phyloP scores from a whole-genome alignment of 2,329 filamentous ascomycete genomes.

The Alternaria tenuissima region DNA sequence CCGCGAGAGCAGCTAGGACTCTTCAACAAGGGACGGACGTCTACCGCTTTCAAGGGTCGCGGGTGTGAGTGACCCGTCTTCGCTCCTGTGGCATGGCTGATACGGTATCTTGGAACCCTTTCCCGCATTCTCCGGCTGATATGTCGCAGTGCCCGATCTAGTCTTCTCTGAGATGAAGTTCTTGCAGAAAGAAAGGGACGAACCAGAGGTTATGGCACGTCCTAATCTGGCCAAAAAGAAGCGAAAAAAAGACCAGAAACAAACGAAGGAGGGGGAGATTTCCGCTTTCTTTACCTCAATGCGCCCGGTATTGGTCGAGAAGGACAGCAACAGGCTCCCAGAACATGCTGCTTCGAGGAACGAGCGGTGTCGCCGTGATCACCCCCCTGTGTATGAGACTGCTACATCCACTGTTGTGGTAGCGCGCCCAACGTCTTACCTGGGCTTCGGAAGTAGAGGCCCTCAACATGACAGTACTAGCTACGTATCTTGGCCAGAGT shows the following conservation, averaged over 20 bases:
- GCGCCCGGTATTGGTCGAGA: constrained; percentile 36
- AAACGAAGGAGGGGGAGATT: constrained; percentile 52
- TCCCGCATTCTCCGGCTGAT: constrained; percentile 28
- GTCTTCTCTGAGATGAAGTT: constrained; percentile 62
- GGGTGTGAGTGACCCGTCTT: constrained; percentile 48
- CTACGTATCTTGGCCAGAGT: constrained; percentile 56
- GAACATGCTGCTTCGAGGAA: constrained; percentile 2
- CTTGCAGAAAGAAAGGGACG: constrained; percentile 49
- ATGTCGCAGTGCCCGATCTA: constrained; percentile 58
- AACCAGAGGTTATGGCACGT: constrained; percentile 35
- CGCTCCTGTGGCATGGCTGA: constrained; percentile 13
- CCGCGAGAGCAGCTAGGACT: constrained; percentile 53
- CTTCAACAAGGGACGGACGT: constrained; percentile 60
- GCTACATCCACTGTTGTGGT: constrained; percentile 43
- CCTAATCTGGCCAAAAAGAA: constrained; percentile 38
- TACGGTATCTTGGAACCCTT: not conserved
- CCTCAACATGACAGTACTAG: constrained; percentile 41
- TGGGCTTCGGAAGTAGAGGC: constrained; percentile 51
- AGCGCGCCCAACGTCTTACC: constrained; percentile 44
- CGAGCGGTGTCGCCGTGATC: constrained; percentile 18
- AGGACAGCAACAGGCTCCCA: constrained; percentile 28
- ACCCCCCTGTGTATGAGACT: constrained; percentile 23
- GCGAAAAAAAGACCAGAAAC: constrained; percentile 42
- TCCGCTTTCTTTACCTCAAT: constrained; percentile 56
- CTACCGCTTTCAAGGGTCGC: constrained; percentile 54